phyloP scores from a whole-genome alignment of 805 yeast genomes.

The Wickerhamomyces subpelliculosus region DNA sequence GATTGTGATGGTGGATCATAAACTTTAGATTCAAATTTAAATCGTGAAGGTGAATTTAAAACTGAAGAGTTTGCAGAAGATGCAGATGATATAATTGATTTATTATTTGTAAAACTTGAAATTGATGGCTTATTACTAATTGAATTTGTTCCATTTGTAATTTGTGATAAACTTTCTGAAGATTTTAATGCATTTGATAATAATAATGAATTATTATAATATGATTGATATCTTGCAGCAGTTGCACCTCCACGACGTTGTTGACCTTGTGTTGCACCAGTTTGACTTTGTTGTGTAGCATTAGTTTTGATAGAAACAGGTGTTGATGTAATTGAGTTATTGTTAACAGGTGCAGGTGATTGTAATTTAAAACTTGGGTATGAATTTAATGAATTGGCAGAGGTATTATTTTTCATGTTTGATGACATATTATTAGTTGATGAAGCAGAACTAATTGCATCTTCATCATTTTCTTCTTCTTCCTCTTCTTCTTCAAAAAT shows the following conservation, averaged over 20 bases:
- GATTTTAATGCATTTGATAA: constrained; percentile 40
- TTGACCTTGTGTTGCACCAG: constrained; percentile 1
- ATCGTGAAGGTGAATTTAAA: constrained; percentile 18
- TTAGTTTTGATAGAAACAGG: constrained; percentile 21
- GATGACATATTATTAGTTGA: constrained; percentile 6
- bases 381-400: constrained; percentile 8
- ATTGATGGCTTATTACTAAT: constrained; percentile 14
- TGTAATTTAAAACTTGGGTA: neutral
- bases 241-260: constrained; percentile 28
- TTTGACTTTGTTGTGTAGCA: neutral
- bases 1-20: constrained; percentile 34
- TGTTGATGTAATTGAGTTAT: constrained; percentile 15
- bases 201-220: constrained; percentile 37
- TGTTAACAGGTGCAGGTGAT: constrained; percentile 3
- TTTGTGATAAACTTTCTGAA: constrained; percentile 23
- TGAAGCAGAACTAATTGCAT: constrained; percentile 11
- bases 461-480: constrained; percentile 11
- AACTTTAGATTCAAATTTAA: constrained; percentile 29
- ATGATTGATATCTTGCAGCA: constrained; percentile 43
- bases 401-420: constrained; percentile 5
- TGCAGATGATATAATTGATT: constrained; percentile 11
- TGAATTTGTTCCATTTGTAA: constrained; percentile 3
- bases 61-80: constrained; percentile 6
- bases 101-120: constrained; percentile 16
- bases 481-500: constrained; percentile 28